Percentiles rank a stretch among this genome's conserved stretches.
Conservation (phyloP, 345 rosid species). For the Hypericum androsaemum region DNA sequence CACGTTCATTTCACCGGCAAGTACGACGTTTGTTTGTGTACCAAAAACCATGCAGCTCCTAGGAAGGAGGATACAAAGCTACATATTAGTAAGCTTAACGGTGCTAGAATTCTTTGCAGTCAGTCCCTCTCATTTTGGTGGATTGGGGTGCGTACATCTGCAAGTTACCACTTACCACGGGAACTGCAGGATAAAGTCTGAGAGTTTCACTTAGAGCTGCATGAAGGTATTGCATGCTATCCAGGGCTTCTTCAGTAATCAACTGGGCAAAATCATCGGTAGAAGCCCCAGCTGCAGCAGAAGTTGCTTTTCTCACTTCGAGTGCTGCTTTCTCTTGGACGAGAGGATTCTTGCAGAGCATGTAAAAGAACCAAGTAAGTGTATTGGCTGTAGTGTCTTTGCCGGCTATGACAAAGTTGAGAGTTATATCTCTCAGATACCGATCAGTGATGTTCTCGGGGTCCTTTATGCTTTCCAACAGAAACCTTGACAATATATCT, state of each 20-base stretch:
- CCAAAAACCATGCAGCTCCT: too few relatives aligned
- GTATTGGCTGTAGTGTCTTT: conserved; percentile 29
- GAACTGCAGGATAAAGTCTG: conserved; percentile 36
- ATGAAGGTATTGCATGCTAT: conserved; percentile 34
- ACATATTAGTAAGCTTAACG: too few relatives aligned
- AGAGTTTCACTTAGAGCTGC: conserved; percentile 32
- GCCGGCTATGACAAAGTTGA: conserved; percentile 36
- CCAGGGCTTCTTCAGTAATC: conserved; percentile 26
- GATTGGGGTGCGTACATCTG: too few relatives aligned
- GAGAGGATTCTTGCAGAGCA: conserved; percentile 25
- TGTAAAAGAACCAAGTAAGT: conserved; percentile 36
- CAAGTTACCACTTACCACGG: conserved; percentile 20
- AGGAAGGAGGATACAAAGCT: too few relatives aligned
- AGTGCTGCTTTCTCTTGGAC: conserved; percentile 23
- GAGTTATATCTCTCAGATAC: conserved; percentile 36
- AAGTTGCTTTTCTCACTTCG: conserved; percentile 18
- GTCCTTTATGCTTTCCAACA: conserved; percentile 35
- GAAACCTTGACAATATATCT: conserved; percentile 33
- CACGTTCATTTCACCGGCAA: too few relatives aligned
- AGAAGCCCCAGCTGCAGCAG: background rate
- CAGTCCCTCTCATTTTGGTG: too few relatives aligned
- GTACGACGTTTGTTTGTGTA: too few relatives aligned
- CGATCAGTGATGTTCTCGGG: conserved; percentile 28
- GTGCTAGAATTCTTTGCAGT: too few relatives aligned
- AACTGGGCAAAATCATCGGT: conserved; percentile 21